Percentiles rank a stretch among this genome's conserved stretches.
phyloP scores from a whole-genome alignment of 2,329 filamentous ascomycete genomes.

The Hypoxylon sp. region DNA sequence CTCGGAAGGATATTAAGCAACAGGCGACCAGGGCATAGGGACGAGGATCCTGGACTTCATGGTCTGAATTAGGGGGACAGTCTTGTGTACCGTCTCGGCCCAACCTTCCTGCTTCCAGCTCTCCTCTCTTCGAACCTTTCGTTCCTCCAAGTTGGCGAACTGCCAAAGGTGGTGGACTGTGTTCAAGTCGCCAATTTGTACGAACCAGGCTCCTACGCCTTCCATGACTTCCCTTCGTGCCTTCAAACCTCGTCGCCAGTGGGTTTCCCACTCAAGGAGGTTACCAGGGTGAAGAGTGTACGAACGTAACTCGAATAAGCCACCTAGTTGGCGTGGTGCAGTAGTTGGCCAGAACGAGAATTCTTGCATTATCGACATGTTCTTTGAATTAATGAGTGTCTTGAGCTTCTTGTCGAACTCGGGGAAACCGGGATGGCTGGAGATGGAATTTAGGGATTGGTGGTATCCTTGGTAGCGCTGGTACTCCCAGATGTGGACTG shows the following conservation, averaged over 20 bases:
- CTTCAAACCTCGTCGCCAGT: slow-evolving; percentile 93
- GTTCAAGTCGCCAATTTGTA: slow-evolving; percentile 97
- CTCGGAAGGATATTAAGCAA: slow-evolving; percentile 69
- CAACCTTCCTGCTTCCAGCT: slow-evolving; percentile 96
- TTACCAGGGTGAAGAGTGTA: slow-evolving; percentile 98
- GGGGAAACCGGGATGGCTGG: slow-evolving; percentile 84
- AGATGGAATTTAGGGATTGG: slow-evolving; percentile 87
- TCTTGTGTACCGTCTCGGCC: slow-evolving; percentile 98
- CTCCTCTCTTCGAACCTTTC: slow-evolving; percentile 89
- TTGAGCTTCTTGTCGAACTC: slow-evolving; percentile 89
- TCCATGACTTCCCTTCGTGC: slow-evolving; percentile 98
- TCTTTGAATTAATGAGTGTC: slow-evolving; percentile 85
- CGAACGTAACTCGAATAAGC: slow-evolving; percentile 94
- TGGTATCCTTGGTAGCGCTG: slow-evolving; percentile 98
- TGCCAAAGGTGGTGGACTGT: slow-evolving; percentile 99
- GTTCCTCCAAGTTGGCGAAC: slow-evolving; percentile 95
- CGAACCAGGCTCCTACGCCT: slow-evolving; percentile 97
- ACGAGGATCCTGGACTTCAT: slow-evolving; percentile 97
- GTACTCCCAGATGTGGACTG: slow-evolving; percentile 99
- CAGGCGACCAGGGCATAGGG: slow-evolving; percentile 96
- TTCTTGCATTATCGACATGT: slow-evolving; percentile 96
- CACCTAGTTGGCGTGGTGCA: slow-evolving; percentile 88
- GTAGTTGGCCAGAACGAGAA: slow-evolving; percentile 99
- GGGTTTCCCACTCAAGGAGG: slow-evolving; percentile 97
- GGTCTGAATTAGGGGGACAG: slow-evolving; percentile 93